phyloP scores from a whole-genome alignment of 1,284 basidiomycete genomes.

The Fomitopsis pinicola region DNA sequence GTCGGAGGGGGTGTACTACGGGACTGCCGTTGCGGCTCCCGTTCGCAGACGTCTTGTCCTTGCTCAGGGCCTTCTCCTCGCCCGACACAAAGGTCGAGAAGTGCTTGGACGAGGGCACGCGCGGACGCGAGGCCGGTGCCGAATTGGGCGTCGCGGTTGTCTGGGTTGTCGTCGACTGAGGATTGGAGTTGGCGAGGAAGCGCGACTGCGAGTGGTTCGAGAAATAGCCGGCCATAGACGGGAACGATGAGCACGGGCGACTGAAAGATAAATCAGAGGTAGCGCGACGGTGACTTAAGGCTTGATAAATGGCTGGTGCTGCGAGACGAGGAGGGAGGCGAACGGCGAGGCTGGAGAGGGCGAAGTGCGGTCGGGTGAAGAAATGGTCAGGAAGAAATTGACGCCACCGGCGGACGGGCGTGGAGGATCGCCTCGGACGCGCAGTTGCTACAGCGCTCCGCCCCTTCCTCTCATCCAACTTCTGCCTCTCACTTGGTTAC shows the following conservation, averaged over 20 bases:
- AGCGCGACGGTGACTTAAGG: neutral
- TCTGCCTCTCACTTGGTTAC: constrained; percentile 6
- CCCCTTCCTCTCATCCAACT: constrained; percentile 6
- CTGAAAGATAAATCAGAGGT: neutral
- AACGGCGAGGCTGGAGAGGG: neutral
- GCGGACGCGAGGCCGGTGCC: constrained; percentile 35
- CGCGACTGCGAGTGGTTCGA: constrained; percentile 76
- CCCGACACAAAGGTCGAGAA: constrained; percentile 65
- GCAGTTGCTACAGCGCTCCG: neutral
- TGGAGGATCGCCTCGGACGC: constrained; percentile 1
- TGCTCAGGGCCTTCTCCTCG: constrained; percentile 40
- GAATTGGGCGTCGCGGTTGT: constrained; percentile 11
- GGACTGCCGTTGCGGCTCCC: constrained; percentile 31
- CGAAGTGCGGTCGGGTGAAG: neutral
- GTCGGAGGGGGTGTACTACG: constrained; percentile 67
- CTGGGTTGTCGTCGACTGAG: constrained; percentile 21
- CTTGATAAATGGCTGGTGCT: neutral
- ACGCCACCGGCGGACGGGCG: constrained; percentile 8
- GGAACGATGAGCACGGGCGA: neutral
- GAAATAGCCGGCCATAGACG: constrained; percentile 56
- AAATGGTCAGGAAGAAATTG: neutral
- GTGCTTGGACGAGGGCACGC: constrained; percentile 59
- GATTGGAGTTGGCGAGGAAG: constrained; percentile 49
- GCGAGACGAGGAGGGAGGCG: neutral
- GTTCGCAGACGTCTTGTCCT: constrained; percentile 38